Percentiles rank a stretch among this genome's conserved stretches.
Evolutionary conservation across 2,329 filamentous ascomycete genomes (phyloP).

Genomic region (Cordyceps javanica): DNA sequence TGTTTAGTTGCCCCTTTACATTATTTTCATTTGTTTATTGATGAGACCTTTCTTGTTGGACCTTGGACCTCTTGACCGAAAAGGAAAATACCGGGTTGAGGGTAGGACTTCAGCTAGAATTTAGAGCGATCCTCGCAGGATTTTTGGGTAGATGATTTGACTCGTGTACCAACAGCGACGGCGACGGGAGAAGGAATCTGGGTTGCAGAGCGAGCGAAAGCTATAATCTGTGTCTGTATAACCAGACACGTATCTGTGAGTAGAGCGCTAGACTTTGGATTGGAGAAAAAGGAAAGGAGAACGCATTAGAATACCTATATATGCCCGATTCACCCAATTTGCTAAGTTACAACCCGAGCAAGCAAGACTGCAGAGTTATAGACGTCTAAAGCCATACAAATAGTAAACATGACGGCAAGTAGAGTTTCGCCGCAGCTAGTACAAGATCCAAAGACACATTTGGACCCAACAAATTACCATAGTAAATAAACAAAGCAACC

Average conservation of each 20-base stretch:
- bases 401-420: not conserved
- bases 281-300: constrained; percentile 3
- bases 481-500: not conserved
- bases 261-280: constrained; percentile 6
- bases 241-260: not conserved
- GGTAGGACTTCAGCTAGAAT: not conserved
- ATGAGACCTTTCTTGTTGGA: not conserved
- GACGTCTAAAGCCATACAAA: not conserved
- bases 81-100: not conserved
- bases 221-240: not conserved
- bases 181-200: constrained; percentile 1
- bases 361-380: not conserved
- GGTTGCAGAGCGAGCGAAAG: constrained; percentile 1
- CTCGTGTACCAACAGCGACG: constrained; percentile 11
- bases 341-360: not conserved
- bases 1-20: constrained; percentile 12
- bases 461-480: not conserved
- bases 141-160: constrained; percentile 12
- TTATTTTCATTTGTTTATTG: constrained; percentile 8
- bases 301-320: constrained; percentile 9
- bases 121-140: not conserved
- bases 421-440: constrained; percentile 1
- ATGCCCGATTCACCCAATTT: not conserved
- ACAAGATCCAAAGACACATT: not conserved
- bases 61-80: not conserved